phyloP scores from a whole-genome alignment of 768 basidiomycete genomes.

The Leccinum obscurum region DNA sequence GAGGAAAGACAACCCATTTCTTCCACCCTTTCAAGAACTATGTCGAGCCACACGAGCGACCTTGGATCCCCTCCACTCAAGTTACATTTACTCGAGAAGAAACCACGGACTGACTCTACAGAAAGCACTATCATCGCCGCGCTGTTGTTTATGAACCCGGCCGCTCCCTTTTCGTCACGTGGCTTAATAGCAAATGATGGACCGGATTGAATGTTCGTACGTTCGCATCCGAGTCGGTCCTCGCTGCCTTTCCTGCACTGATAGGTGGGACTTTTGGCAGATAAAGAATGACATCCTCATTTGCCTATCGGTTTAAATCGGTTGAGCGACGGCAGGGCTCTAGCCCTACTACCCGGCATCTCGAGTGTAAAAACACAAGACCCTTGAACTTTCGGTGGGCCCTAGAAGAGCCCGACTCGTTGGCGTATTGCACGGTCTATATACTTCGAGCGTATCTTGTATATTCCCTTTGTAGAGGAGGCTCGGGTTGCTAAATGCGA shows the following conservation, averaged over 20 bases:
- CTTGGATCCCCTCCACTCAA: constrained; percentile 14
- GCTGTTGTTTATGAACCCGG: constrained; percentile 43
- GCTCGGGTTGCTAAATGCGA: too few species aligned
- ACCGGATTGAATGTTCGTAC: constrained; percentile 19
- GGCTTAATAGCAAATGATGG: constrained; percentile 37
- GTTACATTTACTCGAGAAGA: constrained; percentile 42
- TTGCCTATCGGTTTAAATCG: constrained; percentile 14
- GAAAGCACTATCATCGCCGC: constrained; percentile 40
- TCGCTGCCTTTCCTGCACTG: constrained; percentile 42
- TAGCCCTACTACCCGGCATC: background rate
- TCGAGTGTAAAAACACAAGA: constrained; percentile 30
- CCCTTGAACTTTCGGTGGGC: constrained; percentile 28
- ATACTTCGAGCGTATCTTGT: too few species aligned
- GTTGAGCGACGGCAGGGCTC: background rate
- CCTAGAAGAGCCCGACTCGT: constrained; percentile 20
- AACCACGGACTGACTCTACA: constrained; percentile 45
- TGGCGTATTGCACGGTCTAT: constrained; percentile 19
- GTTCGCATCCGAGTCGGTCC: constrained; percentile 33
- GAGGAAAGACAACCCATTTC: constrained; percentile 9
- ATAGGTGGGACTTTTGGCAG: constrained; percentile 19
- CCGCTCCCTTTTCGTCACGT: constrained; percentile 34
- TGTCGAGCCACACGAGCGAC: background rate
- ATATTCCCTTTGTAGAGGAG: too few species aligned
- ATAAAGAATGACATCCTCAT: constrained; percentile 31
- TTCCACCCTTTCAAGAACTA: background rate